Percentiles rank a stretch among this genome's conserved stretches.
Evolutionary conservation across 2,329 filamentous ascomycete species (phyloP).

Genomic region (Cladosporium phlei): DNA sequence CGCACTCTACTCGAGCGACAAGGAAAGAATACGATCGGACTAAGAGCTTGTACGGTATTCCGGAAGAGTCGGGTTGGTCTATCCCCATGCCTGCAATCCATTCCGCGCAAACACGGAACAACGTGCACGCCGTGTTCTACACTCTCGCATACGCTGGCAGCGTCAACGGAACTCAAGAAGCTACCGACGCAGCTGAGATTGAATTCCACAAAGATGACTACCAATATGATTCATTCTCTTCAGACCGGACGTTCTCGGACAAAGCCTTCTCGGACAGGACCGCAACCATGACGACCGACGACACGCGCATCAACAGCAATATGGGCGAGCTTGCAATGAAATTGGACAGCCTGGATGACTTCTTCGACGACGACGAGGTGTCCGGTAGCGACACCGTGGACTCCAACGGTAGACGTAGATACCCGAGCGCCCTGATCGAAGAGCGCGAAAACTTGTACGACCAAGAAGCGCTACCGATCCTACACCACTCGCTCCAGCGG

Average conservation of each 20-base stretch:
- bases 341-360: constrained; percentile 52
- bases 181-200: constrained; percentile 73
- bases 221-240: constrained; percentile 62
- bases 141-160: constrained; percentile 47
- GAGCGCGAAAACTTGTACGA: constrained; percentile 82
- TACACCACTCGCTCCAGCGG: constrained; percentile 72
- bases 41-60: constrained; percentile 92
- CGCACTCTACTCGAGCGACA: constrained; percentile 71
- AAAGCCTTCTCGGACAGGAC: constrained; percentile 62
- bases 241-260: constrained; percentile 9
- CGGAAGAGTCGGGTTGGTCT: constrained; percentile 92
- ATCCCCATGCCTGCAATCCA: constrained; percentile 89
- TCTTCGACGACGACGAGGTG: constrained; percentile 48
- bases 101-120: constrained; percentile 77
- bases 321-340: constrained; percentile 74
- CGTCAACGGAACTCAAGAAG: constrained; percentile 44
- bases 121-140: constrained; percentile 95
- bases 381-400: constrained; percentile 12
- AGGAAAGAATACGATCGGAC: constrained; percentile 93
- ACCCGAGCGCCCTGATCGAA: constrained; percentile 37
- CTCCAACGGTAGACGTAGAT: constrained; percentile 16
- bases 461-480: constrained; percentile 83
- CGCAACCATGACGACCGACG: constrained; percentile 90
- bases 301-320: constrained; percentile 62
- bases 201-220: constrained; percentile 92